Evolutionary conservation across 768 basidiomycete genomes (phyloP).

Genomic region (Pisolithus orientalis): DNA sequence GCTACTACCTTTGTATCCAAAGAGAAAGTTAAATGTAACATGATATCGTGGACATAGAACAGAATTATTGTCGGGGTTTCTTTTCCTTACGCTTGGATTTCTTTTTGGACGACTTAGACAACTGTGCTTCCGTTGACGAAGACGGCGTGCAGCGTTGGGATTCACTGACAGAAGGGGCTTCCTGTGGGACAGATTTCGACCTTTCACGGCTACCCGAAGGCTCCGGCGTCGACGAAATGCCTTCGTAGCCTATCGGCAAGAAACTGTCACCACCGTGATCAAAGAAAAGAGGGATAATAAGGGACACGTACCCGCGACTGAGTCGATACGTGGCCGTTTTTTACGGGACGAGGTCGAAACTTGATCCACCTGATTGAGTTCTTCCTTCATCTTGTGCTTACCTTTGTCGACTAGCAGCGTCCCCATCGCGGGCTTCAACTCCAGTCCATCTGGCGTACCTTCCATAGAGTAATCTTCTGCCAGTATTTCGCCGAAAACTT

Average conservation of each 20-base stretch:
- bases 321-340: constrained; percentile 49
- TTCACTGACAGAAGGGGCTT: background rate
- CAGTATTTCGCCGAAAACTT: constrained; percentile 29
- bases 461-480: constrained; percentile 7
- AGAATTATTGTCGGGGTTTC: constrained; percentile 7
- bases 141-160: constrained; percentile 18
- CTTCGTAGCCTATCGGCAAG: constrained; percentile 25
- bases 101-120: constrained; percentile 25
- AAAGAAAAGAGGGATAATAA: background rate
- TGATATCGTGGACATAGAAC: background rate
- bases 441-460: background rate
- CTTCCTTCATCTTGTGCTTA: constrained; percentile 30
- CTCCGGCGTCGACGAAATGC: constrained; percentile 6
- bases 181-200: background rate
- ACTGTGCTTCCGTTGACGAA: constrained; percentile 11
- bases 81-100: constrained; percentile 30
- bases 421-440: background rate
- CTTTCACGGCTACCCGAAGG: constrained; percentile 8
- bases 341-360: constrained; percentile 33
- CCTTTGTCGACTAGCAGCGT: constrained; percentile 22
- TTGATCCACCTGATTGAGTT: constrained; percentile 5
- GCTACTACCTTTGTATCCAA: constrained; percentile 11
- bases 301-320: constrained; percentile 50
- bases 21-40: constrained; percentile 11
- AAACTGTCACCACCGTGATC: background rate